Base-by-base conservation (phyloP, 305 asterid species). In the Fraxinus sp. region DNA sequence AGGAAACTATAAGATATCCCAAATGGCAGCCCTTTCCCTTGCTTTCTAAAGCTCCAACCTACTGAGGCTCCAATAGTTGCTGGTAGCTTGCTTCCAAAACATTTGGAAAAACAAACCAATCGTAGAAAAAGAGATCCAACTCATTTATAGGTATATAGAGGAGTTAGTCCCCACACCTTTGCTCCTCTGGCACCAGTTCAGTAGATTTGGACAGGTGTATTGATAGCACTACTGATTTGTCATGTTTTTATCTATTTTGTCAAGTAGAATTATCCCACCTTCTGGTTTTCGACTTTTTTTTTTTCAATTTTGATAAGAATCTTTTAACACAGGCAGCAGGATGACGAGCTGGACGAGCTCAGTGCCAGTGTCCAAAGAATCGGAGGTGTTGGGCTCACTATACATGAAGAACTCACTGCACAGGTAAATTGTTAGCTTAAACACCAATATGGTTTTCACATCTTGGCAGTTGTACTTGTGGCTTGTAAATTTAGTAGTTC, bases 381-480 rank as follows among this genome's bases (percentile, higher is more conserved):
- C 79, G 99, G 99, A 82, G 95, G 91, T 26, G 97, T 94, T 83
- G 97, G 99, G 86, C 97, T 94, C 75, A 96, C 99, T 2, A 93
- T 96, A 86, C 99, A 94, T 24, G 99, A 96, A 81, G 98, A 96
- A 91, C 96, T 96, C 83, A 91, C 89, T 83, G 92, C 95, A 64
- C 99, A 95, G 90, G 98, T 92, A 82, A 39, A 70, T 79, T 26
- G 5, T 79, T 77, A 4, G 59, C 59, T 49, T 49, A 39, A 26
- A 26, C 64, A 66, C 78, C 32, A 8, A 1, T 39, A 39, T 39
- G 46, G 46, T 39, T 39, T 39, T 39, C 11, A 1, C 46, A 39
- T 39, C 46, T 8, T 39, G 46, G 46, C 46, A 39, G 46, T 39
- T 39, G 11, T 39, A 39, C 46, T 39, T 36, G 41, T 2, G 46